phyloP scores from a whole-genome alignment of 2,329 filamentous ascomycete species.

The Fusarium sp. region DNA sequence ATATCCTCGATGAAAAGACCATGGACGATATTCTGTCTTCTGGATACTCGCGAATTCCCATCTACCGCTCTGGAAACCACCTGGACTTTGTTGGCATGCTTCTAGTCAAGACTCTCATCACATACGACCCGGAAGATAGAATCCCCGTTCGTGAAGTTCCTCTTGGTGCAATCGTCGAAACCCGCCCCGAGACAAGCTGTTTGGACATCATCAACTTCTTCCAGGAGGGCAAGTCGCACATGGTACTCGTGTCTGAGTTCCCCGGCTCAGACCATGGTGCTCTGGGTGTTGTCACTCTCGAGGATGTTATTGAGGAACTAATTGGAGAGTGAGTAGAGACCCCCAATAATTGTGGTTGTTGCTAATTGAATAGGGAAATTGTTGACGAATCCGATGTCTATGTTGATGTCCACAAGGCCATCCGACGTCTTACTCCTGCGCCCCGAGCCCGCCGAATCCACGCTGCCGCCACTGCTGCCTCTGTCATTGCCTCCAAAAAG shows the following conservation, averaged over 20 bases:
- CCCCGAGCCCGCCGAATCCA: slow-evolving; percentile 74
- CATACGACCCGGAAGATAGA: slow-evolving; percentile 94
- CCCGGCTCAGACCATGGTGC: slow-evolving; percentile 93
- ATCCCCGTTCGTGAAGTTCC: slow-evolving; percentile 90
- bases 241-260: slow-evolving; percentile 92
- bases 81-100: slow-evolving; percentile 97
- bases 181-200: slow-evolving; percentile 93
- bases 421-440: slow-evolving; percentile 86
- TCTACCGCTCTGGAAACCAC: slow-evolving; percentile 85
- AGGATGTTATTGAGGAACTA: slow-evolving; percentile 98
- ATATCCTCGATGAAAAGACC: slow-evolving; percentile 89
- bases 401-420: slow-evolving; percentile 97
- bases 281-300: slow-evolving; percentile 91
- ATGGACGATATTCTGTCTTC: slow-evolving; percentile 95
- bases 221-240: slow-evolving; percentile 98
- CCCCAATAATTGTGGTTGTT: not conserved
- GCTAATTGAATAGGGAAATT: slow-evolving; percentile 76
- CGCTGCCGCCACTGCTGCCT: slow-evolving; percentile 48
- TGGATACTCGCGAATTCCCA: slow-evolving; percentile 95
- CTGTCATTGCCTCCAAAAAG: slow-evolving; percentile 49
- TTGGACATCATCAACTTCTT: slow-evolving; percentile 99
- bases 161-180: slow-evolving; percentile 93
- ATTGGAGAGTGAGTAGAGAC: slow-evolving; percentile 85
- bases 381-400: slow-evolving; percentile 99
- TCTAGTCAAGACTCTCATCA: slow-evolving; percentile 97